phyloP scores from a whole-genome alignment of 2,329 filamentous ascomycete genomes.

The Arthroderma sp. region DNA sequence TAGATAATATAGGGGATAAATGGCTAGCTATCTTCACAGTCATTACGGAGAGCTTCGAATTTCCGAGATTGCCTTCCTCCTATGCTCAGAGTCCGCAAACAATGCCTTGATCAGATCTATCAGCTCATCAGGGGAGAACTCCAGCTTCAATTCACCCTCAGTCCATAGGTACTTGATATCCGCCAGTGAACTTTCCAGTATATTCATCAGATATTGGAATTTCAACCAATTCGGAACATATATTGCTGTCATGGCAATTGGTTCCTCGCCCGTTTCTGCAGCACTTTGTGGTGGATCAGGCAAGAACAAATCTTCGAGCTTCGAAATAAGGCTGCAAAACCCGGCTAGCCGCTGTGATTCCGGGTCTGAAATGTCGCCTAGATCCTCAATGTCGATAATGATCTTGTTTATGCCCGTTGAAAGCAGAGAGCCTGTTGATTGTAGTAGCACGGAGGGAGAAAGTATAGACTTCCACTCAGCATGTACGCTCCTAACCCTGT shows the following conservation, averaged over 20 bases:
- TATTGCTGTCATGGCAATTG: slow-evolving; percentile 44
- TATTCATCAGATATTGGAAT: slow-evolving; percentile 53
- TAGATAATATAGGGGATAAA: slow-evolving; percentile 4
- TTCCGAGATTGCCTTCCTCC: slow-evolving; percentile 46
- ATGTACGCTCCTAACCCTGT: slow-evolving; percentile 46
- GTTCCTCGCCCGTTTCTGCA: slow-evolving; percentile 18
- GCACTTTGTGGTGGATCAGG: slow-evolving; percentile 29
- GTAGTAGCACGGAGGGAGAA: slow-evolving; percentile 48
- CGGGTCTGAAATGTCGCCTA: slow-evolving; percentile 51
- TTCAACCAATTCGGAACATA: slow-evolving; percentile 54
- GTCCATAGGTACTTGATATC: slow-evolving; percentile 56
- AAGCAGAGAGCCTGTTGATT: slow-evolving; percentile 48
- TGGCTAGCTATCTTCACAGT: neutral
- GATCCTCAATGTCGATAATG: slow-evolving; percentile 50
- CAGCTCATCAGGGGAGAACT: slow-evolving; percentile 51
- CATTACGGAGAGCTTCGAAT: slow-evolving; percentile 33
- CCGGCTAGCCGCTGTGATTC: slow-evolving; percentile 48
- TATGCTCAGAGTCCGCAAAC: slow-evolving; percentile 51
- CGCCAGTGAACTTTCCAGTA: slow-evolving; percentile 49
- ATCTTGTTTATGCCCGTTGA: slow-evolving; percentile 48
- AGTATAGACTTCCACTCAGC: slow-evolving; percentile 47
- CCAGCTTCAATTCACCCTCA: slow-evolving; percentile 51
- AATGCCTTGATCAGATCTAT: slow-evolving; percentile 52
- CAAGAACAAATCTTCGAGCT: slow-evolving; percentile 46
- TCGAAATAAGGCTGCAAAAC: slow-evolving; percentile 45